Base-by-base conservation (phyloP, 2,329 filamentous ascomycete genomes). In the Pseudocercospora vitis region DNA sequence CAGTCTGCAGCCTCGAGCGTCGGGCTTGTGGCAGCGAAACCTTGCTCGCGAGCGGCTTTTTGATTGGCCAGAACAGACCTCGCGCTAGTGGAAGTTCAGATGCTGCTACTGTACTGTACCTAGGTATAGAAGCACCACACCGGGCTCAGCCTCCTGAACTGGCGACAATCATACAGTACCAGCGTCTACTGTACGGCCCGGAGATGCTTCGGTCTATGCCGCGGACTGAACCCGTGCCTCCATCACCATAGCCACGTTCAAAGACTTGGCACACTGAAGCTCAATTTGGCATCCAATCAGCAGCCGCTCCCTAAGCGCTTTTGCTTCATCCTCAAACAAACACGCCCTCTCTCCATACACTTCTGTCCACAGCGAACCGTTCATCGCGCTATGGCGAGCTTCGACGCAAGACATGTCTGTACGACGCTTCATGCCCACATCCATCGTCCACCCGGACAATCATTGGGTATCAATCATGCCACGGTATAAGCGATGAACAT, bases 301-400 rank as follows among this genome's bases (percentile, higher is more conserved):
- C 8, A 3, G 1, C n/a, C 24, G 12, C 7, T 29, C 11, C 6
- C 40, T n/a, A 29, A 18, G 8, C 42, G 42, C 42, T 45, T 14
- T n/a, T 7, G 4, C 42, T 19, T 19, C 16, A 28, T 19, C 3
- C 7, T 45, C 42, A 45, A 45, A 45, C 42, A 45, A 28, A 23
- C 16, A 29, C 42, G 21, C 42, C 42, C 19, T 8, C 42, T 21
- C 5, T 24, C 16, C 4, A 28, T 16, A 45, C 24, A 28, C 19
- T n/a, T 39, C 8, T 29, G 19, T 28, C 40, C 28, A 46, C 40
- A 52, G 50, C 50, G 50, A 52, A 52, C 28, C 50, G 39, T 29
- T 46, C 18, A 5, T 28, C 29, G 18, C 23, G 2, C 18, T 8
- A 29, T 12, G 3, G 14, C 12, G 26, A 12, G 24, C 16, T 31